phyloP scores from a whole-genome alignment of 1,284 basidiomycete species.

The Golubevia pallescens region DNA sequence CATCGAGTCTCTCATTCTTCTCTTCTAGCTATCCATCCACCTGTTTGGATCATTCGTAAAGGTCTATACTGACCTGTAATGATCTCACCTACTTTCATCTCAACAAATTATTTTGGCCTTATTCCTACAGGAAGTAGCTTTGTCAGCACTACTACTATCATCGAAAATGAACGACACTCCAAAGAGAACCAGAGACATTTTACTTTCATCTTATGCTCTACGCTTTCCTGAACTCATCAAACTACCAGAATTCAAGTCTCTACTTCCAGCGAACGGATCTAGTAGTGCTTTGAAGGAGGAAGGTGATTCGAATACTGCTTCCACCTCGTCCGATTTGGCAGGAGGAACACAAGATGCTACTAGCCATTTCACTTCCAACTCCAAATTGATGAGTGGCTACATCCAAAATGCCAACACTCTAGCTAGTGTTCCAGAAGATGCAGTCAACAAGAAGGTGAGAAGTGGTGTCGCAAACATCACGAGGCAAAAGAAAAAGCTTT shows the following conservation, averaged over 20 bases:
- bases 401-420: not conserved
- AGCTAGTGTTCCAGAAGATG: not conserved
- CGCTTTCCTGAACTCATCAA: conserved; percentile 52
- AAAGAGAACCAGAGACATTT: conserved; percentile 47
- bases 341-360: not conserved
- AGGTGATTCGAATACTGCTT: not conserved
- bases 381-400: not conserved
- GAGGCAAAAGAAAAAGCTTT: too few relatives aligned
- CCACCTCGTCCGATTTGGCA: not conserved
- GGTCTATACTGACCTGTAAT: too few relatives aligned
- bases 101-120: too few relatives aligned
- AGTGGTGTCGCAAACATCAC: not conserved
- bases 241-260: conserved; percentile 1
- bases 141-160: conserved; percentile 46
- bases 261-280: not conserved
- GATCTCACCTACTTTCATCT: too few relatives aligned
- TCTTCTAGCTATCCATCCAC: too few relatives aligned
- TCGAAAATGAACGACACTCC: conserved; percentile 58
- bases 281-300: not conserved
- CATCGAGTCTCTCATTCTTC: too few relatives aligned
- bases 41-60: too few relatives aligned
- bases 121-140: conserved; percentile 52
- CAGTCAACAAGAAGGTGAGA: not conserved
- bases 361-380: not conserved
- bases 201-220: conserved; percentile 51